Base-by-base conservation (phyloP, 495 filamentous ascomycete species). In the Cercophora samala region DNA sequence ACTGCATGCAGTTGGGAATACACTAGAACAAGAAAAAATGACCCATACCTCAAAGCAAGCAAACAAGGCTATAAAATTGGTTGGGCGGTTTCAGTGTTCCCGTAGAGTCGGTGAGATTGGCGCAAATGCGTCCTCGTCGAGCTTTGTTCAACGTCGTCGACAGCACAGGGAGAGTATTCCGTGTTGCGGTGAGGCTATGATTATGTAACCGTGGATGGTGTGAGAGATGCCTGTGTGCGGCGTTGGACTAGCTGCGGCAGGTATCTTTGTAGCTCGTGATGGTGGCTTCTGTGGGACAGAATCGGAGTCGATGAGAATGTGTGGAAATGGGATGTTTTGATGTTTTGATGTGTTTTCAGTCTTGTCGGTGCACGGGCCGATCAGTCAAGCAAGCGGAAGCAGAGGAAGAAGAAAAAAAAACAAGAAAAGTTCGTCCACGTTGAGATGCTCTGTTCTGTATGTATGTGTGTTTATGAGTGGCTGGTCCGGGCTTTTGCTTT, bases 201-300 rank as follows among this genome's bases (percentile, higher is more conserved):
- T 46, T 46, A 46, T 46, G 37, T 46, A 46, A 46, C 37, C 37
- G 37, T 46, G 37, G 54, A 56, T 56, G 54, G 22, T 56, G 54
- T 56, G 4, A 60, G 58, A 60, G 58, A 60, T 60, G 58, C 58
- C 22, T 9, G 58, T 32, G 58, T 60, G 58, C 58, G 58, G 58
- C 58, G 58, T 60, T 46, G 8, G 8, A 46, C 13, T n/a, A n/a
- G n/a, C n/a, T 46, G 9, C 37, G 37, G 37, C 37, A 46, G 37
- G 37, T 46, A 46, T 18, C 37, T 46, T 46, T 46, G 9, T 46
- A 46, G 37, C 37, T 46, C 37, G 37, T 46, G 37, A 17, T 4
- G 26, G 26, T 29, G 26, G n/a, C 8, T 29, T 29, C 26, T 29
- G 26, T 29, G 26, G 26, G 26, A 29, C 26, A 46, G 15, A 17